Conservation (phyloP, 1,139 yeast species). For the Diutina sp. region DNA sequence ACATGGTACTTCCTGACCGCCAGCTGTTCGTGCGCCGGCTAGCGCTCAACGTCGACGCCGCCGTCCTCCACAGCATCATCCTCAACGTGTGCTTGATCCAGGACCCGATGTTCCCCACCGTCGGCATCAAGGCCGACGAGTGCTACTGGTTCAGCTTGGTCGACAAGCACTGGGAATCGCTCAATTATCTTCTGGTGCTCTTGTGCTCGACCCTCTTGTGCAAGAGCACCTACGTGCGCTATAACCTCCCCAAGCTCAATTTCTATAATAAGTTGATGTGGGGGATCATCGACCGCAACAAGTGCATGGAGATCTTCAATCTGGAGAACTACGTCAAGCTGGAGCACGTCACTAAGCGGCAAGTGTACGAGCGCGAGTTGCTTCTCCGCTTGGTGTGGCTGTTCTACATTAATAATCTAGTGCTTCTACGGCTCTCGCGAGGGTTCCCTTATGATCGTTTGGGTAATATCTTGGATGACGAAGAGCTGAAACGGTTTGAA, state of each 20-base stretch:
- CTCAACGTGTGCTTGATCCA: slow-evolving; percentile 19
- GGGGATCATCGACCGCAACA: slow-evolving; percentile 14
- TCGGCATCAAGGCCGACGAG: slow-evolving; percentile 12
- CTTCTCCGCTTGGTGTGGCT: slow-evolving; percentile 29
- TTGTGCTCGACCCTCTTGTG: slow-evolving; percentile 11
- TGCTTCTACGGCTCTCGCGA: slow-evolving; percentile 19
- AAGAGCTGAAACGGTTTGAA: background rate
- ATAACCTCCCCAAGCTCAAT: slow-evolving; percentile 5
- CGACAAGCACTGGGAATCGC: slow-evolving; percentile 21
- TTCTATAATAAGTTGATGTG: slow-evolving; percentile 9
- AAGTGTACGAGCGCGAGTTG: slow-evolving; percentile 22
- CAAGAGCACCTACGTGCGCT: slow-evolving; percentile 8
- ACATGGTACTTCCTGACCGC: slow-evolving; percentile 33
- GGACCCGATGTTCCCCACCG: background rate
- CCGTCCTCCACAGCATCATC: slow-evolving; percentile 35
- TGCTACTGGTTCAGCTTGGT: slow-evolving; percentile 27
- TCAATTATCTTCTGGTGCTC: slow-evolving; percentile 16
- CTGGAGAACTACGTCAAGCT: slow-evolving; percentile 4
- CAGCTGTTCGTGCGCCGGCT: slow-evolving; percentile 18
- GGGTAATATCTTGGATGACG: background rate
- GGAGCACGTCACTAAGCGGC: slow-evolving; percentile 8
- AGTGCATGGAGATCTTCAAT: slow-evolving; percentile 11
- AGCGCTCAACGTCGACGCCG: slow-evolving; percentile 20
- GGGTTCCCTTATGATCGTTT: slow-evolving; percentile 25
- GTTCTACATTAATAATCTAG: slow-evolving; percentile 18